These are phyloP conservation scores for Aspergillus tubingensis DNA, from an alignment of 2,329 filamentous ascomycete species.

Conservation along the genomic window DNA sequence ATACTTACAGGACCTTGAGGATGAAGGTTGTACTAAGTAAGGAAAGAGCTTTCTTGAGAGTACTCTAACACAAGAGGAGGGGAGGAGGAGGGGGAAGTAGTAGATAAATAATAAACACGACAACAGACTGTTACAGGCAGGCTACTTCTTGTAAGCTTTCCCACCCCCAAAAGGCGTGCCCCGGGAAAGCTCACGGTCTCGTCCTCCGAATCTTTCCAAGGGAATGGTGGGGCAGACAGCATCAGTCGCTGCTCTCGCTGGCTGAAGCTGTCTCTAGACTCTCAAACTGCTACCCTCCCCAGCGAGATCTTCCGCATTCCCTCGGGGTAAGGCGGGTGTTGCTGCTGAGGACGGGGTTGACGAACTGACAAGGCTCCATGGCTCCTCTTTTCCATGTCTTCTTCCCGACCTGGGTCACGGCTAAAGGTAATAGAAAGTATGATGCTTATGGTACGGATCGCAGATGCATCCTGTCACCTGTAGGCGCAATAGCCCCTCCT, in stretches of 20 bases:
- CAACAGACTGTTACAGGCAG: not conserved
- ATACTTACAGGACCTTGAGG: not conserved
- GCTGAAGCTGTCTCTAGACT: slow-evolving; percentile 23
- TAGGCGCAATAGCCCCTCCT: not conserved
- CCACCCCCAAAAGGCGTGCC: slow-evolving; percentile 15
- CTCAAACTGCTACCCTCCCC: slow-evolving; percentile 21
- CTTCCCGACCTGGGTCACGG: not conserved
- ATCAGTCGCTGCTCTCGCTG: slow-evolving; percentile 31
- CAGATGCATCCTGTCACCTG: not conserved
- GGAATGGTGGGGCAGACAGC: slow-evolving; percentile 37
- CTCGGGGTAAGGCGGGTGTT: slow-evolving; percentile 36
- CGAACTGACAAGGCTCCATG: not conserved
- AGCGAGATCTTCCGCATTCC: slow-evolving; percentile 43
- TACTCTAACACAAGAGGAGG: slow-evolving; percentile 12
- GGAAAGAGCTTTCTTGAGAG: slow-evolving; percentile 5
- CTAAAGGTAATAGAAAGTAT: not conserved
- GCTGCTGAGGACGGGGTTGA: slow-evolving; percentile 7
- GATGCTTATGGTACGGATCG: not conserved
- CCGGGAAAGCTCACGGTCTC: slow-evolving; percentile 32
- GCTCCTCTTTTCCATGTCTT: not conserved
- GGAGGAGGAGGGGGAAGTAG: not conserved
- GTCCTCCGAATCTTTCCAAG: slow-evolving; percentile 43
- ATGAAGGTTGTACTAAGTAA: not conserved
- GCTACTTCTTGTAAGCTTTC: slow-evolving; percentile 19
- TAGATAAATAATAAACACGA: slow-evolving; percentile 8